phyloP scores from a whole-genome alignment of 2,329 filamentous ascomycete genomes.

The Amauroascus verrucosus region DNA sequence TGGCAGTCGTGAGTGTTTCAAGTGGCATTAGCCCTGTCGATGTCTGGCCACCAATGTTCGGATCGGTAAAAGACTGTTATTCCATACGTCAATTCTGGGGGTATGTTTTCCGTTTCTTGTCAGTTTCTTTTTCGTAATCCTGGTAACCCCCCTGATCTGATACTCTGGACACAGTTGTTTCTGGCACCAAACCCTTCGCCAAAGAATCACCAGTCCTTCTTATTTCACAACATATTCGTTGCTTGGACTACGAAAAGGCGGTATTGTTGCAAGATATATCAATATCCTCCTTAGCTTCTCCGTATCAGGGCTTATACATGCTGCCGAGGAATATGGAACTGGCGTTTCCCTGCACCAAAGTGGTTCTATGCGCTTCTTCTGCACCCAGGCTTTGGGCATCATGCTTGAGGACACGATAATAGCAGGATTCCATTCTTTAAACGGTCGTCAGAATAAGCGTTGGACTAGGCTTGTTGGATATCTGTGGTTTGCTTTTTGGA shows the following conservation, averaged over 20 bases:
- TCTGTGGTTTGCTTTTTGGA: background rate
- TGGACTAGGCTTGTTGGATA: background rate
- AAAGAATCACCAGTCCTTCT: background rate
- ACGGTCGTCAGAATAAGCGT: background rate
- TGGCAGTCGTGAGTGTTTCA: background rate
- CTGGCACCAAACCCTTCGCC: background rate
- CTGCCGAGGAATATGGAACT: background rate
- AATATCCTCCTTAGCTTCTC: background rate
- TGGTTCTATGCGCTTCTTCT: slow-evolving; percentile 3
- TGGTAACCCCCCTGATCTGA: background rate
- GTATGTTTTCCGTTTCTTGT: background rate
- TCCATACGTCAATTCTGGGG: background rate
- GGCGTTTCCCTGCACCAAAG: background rate
- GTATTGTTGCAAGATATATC: background rate
- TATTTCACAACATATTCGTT: background rate
- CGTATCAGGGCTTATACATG: background rate
- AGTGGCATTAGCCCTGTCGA: background rate
- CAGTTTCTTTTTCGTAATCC: background rate
- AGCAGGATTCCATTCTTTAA: background rate
- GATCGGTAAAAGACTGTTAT: background rate
- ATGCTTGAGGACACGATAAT: background rate
- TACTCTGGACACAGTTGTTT: background rate
- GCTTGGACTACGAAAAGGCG: background rate
- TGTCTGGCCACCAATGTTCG: background rate
- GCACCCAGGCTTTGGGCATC: background rate